phyloP scores from a whole-genome alignment of 2,329 filamentous ascomycete genomes.

The Simplicillium aogashimaense region DNA sequence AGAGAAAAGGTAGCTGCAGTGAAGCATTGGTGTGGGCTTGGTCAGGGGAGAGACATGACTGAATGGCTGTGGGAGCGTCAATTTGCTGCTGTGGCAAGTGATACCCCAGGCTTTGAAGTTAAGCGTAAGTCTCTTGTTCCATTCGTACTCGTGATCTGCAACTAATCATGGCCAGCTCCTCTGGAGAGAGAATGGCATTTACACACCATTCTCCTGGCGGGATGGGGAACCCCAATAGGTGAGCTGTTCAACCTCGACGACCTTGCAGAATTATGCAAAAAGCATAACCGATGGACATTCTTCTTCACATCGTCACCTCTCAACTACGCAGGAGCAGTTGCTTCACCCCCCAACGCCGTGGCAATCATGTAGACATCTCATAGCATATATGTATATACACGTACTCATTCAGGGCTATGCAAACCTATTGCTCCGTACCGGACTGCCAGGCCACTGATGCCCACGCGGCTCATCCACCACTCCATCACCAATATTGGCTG shows the following conservation, averaged over 20 bases:
- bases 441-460: too few relatives aligned
- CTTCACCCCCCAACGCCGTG: constrained; percentile 10
- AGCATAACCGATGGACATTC: constrained; percentile 10
- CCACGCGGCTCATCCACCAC: too few relatives aligned
- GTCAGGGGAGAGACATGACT: constrained; percentile 8
- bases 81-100: constrained; percentile 16
- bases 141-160: neutral
- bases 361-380: constrained; percentile 8
- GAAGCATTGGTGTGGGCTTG: constrained; percentile 10
- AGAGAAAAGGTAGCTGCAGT: neutral
- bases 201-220: constrained; percentile 16
- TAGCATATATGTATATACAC: neutral
- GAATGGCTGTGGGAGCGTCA: constrained; percentile 17
- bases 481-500: too few relatives aligned
- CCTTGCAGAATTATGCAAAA: constrained; percentile 10
- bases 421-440: too few relatives aligned
- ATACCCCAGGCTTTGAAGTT: constrained; percentile 15
- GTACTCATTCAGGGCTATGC: too few relatives aligned
- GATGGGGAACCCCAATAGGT: constrained; percentile 16
- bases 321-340: constrained; percentile 10
- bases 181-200: constrained; percentile 8
- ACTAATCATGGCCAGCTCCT: constrained; percentile 2
- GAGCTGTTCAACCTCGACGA: constrained; percentile 17
- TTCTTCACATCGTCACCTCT: constrained; percentile 11
- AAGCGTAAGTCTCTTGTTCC: constrained; percentile 8